Base-by-base conservation (phyloP, 176 grass and related monocot genomes). In the Canna indica region DNA sequence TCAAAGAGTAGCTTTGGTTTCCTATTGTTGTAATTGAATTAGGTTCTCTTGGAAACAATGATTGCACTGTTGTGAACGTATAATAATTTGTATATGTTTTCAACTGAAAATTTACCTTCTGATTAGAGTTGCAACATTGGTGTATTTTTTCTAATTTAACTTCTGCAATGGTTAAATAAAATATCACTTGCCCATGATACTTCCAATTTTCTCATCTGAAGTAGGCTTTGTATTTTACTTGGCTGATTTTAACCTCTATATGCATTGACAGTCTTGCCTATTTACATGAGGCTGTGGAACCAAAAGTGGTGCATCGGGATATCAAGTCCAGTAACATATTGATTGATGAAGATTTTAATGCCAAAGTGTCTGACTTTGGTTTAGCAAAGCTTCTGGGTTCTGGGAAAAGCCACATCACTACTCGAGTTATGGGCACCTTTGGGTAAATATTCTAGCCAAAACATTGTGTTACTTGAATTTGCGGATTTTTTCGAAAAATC, bases 251-350 rank as follows among this genome's bases (percentile, higher is more conserved):
- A 32, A 48, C 27, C 59, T 32, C 30, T 47, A 22, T 70, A 15
- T 32, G 22, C 16, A 42, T 70, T 70, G 15, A 17, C 54, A 73
- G 71, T 28, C 52, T 73, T 59, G 71, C 71, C 54, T 73, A 73
- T 41, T 60, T 73, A 31, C 71, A 73, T 5, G 71, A 73, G n/a
- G 71, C 71, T 13, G 36, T 73, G 38, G 71, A 73, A 29, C 71
- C 71, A 42, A 73, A 73, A 73, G 71, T 73, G 1, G 71, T 73
- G 4, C 53, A 73, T 61, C 71, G 71, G 5, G 71, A 73, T 36
- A 73, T 73, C 71, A 73, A 73, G 54, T 58, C 71, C 24, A 73
- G 71, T 27, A 73, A 73, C 36, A 73, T 73, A 60, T 60, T 73
- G 53, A 73, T 73, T 22, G 71, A 73, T 60, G 36, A 59, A 59